These are phyloP conservation scores for Syzygium syzygioides DNA, from an alignment of 441 rosid genomes.

Conservation along the genomic window DNA sequence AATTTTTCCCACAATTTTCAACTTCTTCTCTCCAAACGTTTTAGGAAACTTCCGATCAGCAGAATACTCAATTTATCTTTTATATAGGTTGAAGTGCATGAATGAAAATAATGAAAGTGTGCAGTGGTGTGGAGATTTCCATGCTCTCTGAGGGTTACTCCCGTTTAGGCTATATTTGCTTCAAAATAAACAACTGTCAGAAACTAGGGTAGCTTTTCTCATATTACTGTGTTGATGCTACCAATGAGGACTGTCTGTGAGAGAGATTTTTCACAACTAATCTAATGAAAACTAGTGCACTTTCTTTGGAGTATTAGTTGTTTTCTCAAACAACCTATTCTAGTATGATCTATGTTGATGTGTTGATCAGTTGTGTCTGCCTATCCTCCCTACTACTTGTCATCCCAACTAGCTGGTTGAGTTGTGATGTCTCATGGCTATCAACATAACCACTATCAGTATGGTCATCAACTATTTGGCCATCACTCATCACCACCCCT, in stretches of 20 bases:
- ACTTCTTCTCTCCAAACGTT: not conserved
- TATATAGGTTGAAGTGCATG: not conserved
- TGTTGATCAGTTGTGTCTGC: not conserved
- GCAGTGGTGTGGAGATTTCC: not conserved
- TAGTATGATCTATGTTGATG: not conserved
- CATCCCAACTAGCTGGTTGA: not conserved
- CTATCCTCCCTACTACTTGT: not conserved
- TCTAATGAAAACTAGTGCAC: not conserved
- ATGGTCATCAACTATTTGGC: not conserved
- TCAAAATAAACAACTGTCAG: not conserved
- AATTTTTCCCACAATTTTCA: not conserved
- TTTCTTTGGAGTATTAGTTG: not conserved
- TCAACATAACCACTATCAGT: not conserved
- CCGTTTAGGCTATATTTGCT: not conserved
- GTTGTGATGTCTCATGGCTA: not conserved
- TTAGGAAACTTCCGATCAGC: not conserved
- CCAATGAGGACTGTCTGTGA: not conserved
- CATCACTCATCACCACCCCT: not conserved
- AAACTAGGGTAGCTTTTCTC: not conserved
- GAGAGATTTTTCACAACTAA: not conserved
- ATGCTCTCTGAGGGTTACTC: not conserved
- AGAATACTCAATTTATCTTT: not conserved
- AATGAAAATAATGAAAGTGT: not conserved
- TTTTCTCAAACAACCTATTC: not conserved
- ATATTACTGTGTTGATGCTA: not conserved